phyloP scores from a whole-genome alignment of 768 basidiomycete genomes.

The Auricularia sp. region DNA sequence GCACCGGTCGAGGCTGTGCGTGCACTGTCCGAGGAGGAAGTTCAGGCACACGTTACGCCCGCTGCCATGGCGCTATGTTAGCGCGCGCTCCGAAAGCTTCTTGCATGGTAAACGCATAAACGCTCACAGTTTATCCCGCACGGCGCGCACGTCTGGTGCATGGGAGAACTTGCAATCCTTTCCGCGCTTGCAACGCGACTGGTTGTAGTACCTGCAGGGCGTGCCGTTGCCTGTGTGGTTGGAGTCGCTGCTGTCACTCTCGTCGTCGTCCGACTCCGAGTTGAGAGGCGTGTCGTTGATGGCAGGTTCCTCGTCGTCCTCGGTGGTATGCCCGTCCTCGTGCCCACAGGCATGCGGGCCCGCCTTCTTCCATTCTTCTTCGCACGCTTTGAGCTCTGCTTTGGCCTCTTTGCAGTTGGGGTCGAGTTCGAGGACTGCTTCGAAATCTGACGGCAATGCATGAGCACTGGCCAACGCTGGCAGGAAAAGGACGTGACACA shows the following conservation, averaged over 20 bases:
- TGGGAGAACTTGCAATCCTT: conserved; percentile 2
- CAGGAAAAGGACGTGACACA: not conserved
- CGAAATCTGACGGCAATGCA: not conserved
- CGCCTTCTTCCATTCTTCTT: too few species aligned
- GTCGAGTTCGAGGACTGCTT: not conserved
- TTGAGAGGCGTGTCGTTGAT: too few species aligned
- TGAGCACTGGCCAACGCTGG: too few species aligned
- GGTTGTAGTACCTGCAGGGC: conserved; percentile 6
- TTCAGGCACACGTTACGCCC: conserved; percentile 7
- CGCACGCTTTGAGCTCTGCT: too few species aligned
- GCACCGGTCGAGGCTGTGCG: not conserved
- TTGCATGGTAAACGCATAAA: not conserved
- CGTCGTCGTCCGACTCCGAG: not conserved
- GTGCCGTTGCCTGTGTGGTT: conserved; percentile 6
- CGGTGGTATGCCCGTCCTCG: too few species aligned
- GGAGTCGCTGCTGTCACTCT: not conserved
- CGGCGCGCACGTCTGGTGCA: conserved; percentile 1
- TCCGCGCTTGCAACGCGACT: conserved; percentile 2
- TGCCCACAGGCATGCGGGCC: too few species aligned
- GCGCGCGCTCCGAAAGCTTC: not conserved
- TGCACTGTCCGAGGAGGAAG: not conserved
- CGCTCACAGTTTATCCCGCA: not conserved
- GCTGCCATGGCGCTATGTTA: not conserved
- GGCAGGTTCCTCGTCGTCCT: too few species aligned
- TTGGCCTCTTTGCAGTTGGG: not conserved